Base-by-base conservation (phyloP, 352 stramenopile species). In the Paralagenidium karlingii region DNA sequence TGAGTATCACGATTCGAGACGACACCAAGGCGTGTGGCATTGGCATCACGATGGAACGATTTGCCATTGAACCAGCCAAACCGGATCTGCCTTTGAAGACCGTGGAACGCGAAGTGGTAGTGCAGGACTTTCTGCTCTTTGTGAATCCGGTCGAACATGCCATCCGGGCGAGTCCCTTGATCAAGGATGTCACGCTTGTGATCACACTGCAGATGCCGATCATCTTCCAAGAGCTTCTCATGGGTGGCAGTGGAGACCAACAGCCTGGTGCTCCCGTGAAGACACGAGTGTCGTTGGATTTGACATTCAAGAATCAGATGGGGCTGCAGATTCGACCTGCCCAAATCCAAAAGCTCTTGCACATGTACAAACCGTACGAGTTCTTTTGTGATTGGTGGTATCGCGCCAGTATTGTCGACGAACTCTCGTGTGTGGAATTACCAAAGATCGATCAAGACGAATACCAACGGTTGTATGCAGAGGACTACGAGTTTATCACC, bases 331-430 rank as follows among this genome's bases (percentile, higher is more conserved):
- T 87, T 24, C 73, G 69, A 19, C 76, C 76, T 0, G 67, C 60
- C 8, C 76, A 89, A 52, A 53, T 75, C 40, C 57, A 47, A 19
- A 68, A 71, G 42, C 46, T 89, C 13, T 42, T 86, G 43, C 60
- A 55, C 34, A 39, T 89, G 24, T 39, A 80, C 10, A 58, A 70
- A 15, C 68, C 66, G 3, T 55, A 86, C 10, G 61, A 49, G 18
- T 76, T 64, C 49, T 69, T 86, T 45, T 70, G 63, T 16, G 74
- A 92, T 41, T 87, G 78, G 71, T 59, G 63, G 26, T 66, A 60
- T 7, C 63, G 68, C 30, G 70, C 60, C 2, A 45, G 51, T 7
- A 60, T 80, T 31, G 48, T 61, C 15, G 79, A 90, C 40, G 73
- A 86, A 20, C 49, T 68, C n/a, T 34, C 53, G 5, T 86, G 64